These are phyloP conservation scores for Leptodontidium sp. DNA, from an alignment of 2,329 filamentous ascomycete species.

Conservation along the genomic window DNA sequence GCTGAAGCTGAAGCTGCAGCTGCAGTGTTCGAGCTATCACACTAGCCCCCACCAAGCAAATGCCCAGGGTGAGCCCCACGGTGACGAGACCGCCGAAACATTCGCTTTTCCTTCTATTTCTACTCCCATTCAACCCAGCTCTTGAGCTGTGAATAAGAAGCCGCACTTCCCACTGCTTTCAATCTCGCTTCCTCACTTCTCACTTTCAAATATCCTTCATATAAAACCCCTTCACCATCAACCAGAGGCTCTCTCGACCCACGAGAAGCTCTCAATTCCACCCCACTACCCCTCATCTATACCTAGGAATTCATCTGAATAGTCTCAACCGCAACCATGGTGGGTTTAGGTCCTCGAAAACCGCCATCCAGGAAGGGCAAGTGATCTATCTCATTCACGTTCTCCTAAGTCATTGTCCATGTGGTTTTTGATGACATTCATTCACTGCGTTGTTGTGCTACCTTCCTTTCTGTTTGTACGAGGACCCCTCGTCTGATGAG, in stretches of 20 bases:
- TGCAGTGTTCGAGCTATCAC: not conserved
- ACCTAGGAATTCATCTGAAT: too few relatives aligned
- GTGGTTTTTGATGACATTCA: slow-evolving; percentile 22
- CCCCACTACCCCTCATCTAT: slow-evolving; percentile 8
- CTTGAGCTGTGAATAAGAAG: not conserved
- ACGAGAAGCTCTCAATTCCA: slow-evolving; percentile 2
- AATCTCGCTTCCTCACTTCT: not conserved
- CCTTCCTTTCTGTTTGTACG: not conserved
- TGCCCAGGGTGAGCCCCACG: slow-evolving; percentile 15
- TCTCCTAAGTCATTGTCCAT: slow-evolving; percentile 19
- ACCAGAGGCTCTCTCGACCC: not conserved
- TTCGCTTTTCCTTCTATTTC: slow-evolving; percentile 11
- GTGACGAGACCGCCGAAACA: slow-evolving; percentile 13
- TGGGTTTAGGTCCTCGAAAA: slow-evolving; percentile 52
- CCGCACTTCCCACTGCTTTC: slow-evolving; percentile 1
- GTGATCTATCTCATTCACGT: slow-evolving; percentile 42
- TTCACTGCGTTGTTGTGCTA: slow-evolving; percentile 16
- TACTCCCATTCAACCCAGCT: not conserved
- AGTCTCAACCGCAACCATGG: not conserved
- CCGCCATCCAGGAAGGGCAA: slow-evolving; percentile 77
- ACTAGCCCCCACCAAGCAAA: slow-evolving; percentile 8
- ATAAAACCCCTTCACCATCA: not conserved
- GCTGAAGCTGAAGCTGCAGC: not conserved
- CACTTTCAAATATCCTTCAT: not conserved
- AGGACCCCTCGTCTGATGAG: slow-evolving; percentile 13